A percentile compares a stretch with the other conserved stretches of the same genome.
phyloP scores from a whole-genome alignment of 352 stramenopile species.

The Pythium coloratum region DNA sequence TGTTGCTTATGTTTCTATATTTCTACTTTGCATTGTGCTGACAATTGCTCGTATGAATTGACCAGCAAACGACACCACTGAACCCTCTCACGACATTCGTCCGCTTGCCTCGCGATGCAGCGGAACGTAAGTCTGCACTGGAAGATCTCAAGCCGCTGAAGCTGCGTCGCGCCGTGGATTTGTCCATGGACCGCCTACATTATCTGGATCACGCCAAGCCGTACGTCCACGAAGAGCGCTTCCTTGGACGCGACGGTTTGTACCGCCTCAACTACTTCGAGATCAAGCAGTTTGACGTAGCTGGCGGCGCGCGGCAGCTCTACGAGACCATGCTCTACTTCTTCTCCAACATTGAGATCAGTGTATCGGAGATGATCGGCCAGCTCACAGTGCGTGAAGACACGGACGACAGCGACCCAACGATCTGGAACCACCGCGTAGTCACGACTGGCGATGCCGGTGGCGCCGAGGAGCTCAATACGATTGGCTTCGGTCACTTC shows the following conservation, averaged over 20 bases:
- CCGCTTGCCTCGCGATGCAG: constrained; percentile 7
- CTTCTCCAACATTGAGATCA: constrained; percentile 43
- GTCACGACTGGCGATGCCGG: constrained; percentile 27
- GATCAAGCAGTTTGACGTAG: constrained; percentile 41
- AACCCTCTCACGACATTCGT: constrained; percentile 18
- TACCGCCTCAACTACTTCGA: constrained; percentile 27
- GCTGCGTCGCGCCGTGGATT: constrained; percentile 10
- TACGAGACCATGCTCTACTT: constrained; percentile 40
- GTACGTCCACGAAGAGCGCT: constrained; percentile 22
- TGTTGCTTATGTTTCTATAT: not conserved
- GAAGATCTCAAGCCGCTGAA: constrained; percentile 15
- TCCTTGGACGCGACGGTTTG: not conserved
- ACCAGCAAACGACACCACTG: constrained; percentile 15
- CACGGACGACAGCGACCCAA: constrained; percentile 23
- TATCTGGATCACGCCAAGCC: constrained; percentile 10
- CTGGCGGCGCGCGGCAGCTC: constrained; percentile 30
- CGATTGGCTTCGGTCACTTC: constrained; percentile 25
- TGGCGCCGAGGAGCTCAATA: constrained; percentile 41
- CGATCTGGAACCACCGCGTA: constrained; percentile 37
- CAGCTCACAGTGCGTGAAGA: constrained; percentile 45
- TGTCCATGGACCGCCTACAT: constrained; percentile 6
- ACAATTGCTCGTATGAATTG: not conserved
- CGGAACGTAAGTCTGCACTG: constrained; percentile 2
- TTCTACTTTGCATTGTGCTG: not conserved
- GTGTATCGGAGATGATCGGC: constrained; percentile 38